A percentile compares a stretch with the other conserved stretches of the same genome.
phyloP scores from a whole-genome alignment of 2,329 filamentous ascomycete genomes.

The Exserohilum rostratum region DNA sequence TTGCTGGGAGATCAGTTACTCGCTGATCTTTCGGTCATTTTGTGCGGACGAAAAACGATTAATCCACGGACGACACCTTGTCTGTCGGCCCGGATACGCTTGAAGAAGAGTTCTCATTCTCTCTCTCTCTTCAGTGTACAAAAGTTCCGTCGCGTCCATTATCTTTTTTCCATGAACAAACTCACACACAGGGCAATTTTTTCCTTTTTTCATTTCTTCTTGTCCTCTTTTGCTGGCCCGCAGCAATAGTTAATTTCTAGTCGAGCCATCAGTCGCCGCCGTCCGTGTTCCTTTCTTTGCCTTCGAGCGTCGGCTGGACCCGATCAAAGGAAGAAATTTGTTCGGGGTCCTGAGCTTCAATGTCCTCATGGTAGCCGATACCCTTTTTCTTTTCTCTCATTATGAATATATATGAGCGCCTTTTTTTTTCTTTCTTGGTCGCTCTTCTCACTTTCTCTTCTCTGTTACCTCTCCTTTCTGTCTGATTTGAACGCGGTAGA shows the following conservation, averaged over 20 bases:
- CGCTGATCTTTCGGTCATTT: neutral
- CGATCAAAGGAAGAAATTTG: neutral
- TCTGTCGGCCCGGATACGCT: neutral
- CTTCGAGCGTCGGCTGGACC: neutral
- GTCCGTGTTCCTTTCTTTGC: neutral
- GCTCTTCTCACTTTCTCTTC: neutral
- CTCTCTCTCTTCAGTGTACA: constrained; percentile 7
- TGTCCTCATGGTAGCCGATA: neutral
- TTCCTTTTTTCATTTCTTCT: neutral
- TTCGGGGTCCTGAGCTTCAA: neutral
- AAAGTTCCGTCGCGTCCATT: neutral
- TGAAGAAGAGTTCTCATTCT: neutral
- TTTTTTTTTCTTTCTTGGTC: neutral
- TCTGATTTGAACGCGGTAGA: neutral
- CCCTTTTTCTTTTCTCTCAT: neutral
- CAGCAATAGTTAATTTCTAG: constrained; percentile 16
- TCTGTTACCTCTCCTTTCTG: neutral
- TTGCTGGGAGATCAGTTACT: neutral
- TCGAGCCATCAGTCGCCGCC: neutral
- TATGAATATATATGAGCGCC: neutral
- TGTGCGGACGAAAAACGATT: no score
- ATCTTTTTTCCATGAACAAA: constrained; percentile 2
- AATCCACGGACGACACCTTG: neutral
- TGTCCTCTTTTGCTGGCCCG: neutral
- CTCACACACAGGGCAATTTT: neutral